Conservation (phyloP, 441 rosid genomes). For the Populus hybrid region DNA sequence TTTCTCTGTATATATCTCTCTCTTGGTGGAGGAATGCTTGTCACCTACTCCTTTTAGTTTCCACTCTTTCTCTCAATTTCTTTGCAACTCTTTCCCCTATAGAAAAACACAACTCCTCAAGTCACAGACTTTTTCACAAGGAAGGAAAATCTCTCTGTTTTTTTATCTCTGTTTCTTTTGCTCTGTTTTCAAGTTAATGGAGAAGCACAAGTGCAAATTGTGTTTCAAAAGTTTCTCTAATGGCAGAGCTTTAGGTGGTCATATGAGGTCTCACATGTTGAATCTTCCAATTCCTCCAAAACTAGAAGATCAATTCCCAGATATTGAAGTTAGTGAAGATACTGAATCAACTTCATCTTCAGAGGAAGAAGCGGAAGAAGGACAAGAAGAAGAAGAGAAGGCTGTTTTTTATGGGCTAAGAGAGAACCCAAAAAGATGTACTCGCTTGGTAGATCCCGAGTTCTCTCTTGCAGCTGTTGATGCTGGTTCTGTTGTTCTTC, state of each 20-base stretch:
- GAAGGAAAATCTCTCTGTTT: not conserved
- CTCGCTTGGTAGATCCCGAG: slow-evolving; percentile 59
- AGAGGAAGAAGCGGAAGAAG: slow-evolving; percentile 22
- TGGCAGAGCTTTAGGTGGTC: slow-evolving; percentile 83
- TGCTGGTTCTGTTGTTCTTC: slow-evolving; percentile 49
- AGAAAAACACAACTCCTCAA: slow-evolving; percentile 17
- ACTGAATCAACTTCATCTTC: slow-evolving; percentile 42
- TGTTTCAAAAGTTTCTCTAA: slow-evolving; percentile 63
- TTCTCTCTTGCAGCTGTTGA: slow-evolving; percentile 47
- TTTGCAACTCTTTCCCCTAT: slow-evolving; percentile 16
- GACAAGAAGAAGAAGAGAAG: slow-evolving; percentile 19
- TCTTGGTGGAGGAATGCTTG: slow-evolving; percentile 68
- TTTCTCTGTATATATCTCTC: slow-evolving; percentile 33
- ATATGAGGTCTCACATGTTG: slow-evolving; percentile 82
- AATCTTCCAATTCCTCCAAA: slow-evolving; percentile 44
- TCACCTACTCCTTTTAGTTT: slow-evolving; percentile 71
- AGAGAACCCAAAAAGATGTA: slow-evolving; percentile 59
- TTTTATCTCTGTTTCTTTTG: not conserved
- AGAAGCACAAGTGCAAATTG: slow-evolving; percentile 62
- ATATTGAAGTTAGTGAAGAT: slow-evolving; percentile 38
- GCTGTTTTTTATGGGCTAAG: slow-evolving; percentile 35
- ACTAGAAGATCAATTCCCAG: slow-evolving; percentile 18
- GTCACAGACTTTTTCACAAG: slow-evolving; percentile 17
- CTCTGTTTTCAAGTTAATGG: slow-evolving; percentile 43
- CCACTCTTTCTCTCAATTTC: slow-evolving; percentile 31